Percentiles rank a stretch among this genome's conserved stretches.
These are phyloP conservation scores for Sporisorium iseilematis-ciliati DNA, from an alignment of 1,284 basidiomycete species.

Conservation along the genomic window DNA sequence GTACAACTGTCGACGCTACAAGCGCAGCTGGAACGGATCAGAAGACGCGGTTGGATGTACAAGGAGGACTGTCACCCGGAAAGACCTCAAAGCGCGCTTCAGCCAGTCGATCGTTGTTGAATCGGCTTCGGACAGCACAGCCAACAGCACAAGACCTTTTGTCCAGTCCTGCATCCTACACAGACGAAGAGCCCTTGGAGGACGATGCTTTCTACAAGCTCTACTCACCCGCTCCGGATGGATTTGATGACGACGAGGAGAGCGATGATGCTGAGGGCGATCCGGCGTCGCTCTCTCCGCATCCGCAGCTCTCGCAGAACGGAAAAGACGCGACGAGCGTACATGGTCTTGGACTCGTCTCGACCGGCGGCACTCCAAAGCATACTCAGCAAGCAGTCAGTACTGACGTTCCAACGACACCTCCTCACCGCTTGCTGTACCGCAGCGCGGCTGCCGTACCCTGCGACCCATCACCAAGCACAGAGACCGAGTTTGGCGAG, in stretches of 20 bases:
- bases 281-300: no score
- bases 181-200: conserved; percentile 42
- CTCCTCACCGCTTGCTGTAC: conserved; percentile 26
- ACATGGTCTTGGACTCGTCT: conserved; percentile 20
- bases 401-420: conserved; percentile 18
- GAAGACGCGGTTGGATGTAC: neutral
- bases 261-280: conserved; percentile 18
- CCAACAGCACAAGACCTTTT: conserved; percentile 27
- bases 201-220: conserved; percentile 51
- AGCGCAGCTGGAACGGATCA: neutral
- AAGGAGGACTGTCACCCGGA: neutral
- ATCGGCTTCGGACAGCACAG: conserved; percentile 14
- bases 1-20: neutral
- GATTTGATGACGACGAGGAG: conserved; percentile 34
- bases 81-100: conserved; percentile 12
- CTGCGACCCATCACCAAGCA: conserved; percentile 36
- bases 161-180: conserved; percentile 26
- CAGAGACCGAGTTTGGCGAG: conserved; percentile 48
- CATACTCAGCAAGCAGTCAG: neutral
- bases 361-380: conserved; percentile 4
- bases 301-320: no score
- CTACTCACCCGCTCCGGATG: conserved; percentile 39
- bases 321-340: neutral
- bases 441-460: conserved; percentile 40
- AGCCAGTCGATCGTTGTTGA: conserved; percentile 8